Evolutionary conservation across 306 rosid species (phyloP).

Genomic region (Morella rubra): DNA sequence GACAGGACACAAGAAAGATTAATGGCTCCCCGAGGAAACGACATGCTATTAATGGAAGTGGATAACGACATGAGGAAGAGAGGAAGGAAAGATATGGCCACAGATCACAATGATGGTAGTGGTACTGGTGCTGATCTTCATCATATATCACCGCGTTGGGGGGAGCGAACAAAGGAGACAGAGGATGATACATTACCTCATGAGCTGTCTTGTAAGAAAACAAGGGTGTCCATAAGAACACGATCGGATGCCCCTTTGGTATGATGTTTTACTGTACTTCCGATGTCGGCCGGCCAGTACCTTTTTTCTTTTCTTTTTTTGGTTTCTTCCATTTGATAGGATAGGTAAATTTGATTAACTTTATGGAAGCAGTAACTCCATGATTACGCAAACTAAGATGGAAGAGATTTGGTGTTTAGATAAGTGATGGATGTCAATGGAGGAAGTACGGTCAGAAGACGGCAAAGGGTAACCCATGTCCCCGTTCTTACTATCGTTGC

Average conservation of each 20-base stretch:
- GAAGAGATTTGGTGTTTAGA: constrained; percentile 19
- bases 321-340: no score
- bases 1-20: constrained; percentile 19
- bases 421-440: constrained; percentile 52
- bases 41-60: not conserved
- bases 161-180: constrained; percentile 11
- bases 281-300: no score
- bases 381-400: not conserved
- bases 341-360: no score
- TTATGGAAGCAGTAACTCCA: not conserved
- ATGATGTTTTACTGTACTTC: constrained; percentile 10
- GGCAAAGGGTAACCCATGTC: constrained; percentile 46
- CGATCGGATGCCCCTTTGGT: constrained; percentile 36
- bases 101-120: constrained; percentile 3
- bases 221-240: constrained; percentile 46
- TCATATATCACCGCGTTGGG: not conserved
- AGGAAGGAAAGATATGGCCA: constrained; percentile 18
- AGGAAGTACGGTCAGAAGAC: constrained; percentile 53
- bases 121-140: constrained; percentile 8
- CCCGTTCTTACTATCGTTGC: constrained; percentile 51
- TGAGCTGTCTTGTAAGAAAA: constrained; percentile 28
- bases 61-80: not conserved
- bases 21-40: constrained; percentile 2
- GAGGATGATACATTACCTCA: constrained; percentile 13
- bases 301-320: no score